Conservation (phyloP, 2,329 filamentous ascomycete genomes). For the Tolypocladium amazonense region DNA sequence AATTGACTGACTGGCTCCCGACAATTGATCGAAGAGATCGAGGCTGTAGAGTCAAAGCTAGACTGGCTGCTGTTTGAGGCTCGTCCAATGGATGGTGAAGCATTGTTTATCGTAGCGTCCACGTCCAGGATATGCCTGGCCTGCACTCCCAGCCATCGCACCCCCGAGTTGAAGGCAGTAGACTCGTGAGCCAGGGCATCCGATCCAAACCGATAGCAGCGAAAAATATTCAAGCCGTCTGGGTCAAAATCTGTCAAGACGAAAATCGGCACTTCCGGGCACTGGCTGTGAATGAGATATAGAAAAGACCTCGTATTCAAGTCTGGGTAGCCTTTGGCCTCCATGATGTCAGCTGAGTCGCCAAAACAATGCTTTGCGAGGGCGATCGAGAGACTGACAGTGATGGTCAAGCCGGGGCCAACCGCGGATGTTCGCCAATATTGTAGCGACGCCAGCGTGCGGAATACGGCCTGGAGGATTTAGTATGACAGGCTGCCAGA, state of each 20-base stretch:
- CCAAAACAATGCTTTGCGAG: background rate
- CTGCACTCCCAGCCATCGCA: constrained; percentile 56
- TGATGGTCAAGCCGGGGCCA: constrained; percentile 55
- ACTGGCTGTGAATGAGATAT: constrained; percentile 34
- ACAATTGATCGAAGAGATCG: constrained; percentile 15
- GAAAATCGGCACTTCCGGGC: constrained; percentile 44
- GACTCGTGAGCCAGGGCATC: constrained; percentile 49
- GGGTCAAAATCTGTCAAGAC: constrained; percentile 67
- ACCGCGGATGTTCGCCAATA: constrained; percentile 41
- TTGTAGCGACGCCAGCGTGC: constrained; percentile 46
- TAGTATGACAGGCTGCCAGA: background rate
- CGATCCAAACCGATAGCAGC: constrained; percentile 66
- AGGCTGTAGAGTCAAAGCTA: background rate
- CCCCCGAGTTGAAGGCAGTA: constrained; percentile 32
- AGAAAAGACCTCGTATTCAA: constrained; percentile 59
- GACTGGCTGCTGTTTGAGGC: constrained; percentile 2
- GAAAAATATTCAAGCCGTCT: constrained; percentile 62
- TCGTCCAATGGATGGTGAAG: background rate
- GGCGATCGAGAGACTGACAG: constrained; percentile 32
- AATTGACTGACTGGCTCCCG: constrained; percentile 27
- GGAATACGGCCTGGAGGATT: constrained; percentile 57
- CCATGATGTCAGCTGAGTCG: background rate
- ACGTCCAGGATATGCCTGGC: constrained; percentile 26
- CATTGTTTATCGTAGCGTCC: background rate
- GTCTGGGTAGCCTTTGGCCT: constrained; percentile 80